Evolutionary conservation across 331 rosid species (phyloP).

Genomic region (Spiraea crenata): DNA sequence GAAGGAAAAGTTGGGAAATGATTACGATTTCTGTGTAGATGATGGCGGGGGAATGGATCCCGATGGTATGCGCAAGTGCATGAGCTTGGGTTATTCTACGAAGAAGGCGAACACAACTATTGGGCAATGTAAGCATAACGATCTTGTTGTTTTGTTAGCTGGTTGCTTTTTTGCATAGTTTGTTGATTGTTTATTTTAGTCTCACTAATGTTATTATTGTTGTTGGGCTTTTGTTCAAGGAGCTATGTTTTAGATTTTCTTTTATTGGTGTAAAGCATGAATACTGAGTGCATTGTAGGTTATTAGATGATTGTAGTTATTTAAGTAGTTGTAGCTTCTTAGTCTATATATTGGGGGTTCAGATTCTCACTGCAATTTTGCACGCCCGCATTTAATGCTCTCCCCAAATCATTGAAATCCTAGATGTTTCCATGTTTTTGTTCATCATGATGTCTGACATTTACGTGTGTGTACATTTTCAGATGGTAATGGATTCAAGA

Average conservation of each 20-base stretch:
- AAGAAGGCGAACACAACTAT: constrained; percentile 89
- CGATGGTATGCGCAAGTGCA: constrained; percentile 70
- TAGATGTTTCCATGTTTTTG: constrained; percentile 12
- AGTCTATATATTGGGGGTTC: neutral
- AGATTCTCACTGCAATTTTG: neutral
- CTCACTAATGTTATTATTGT: neutral
- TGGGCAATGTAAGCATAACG: constrained; percentile 70
- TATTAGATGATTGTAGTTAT: neutral
- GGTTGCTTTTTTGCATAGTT: neutral
- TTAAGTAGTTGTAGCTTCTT: neutral
- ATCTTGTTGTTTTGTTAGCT: constrained; percentile 20
- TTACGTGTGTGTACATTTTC: constrained; percentile 6
- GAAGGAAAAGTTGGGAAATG: neutral
- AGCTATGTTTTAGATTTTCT: neutral
- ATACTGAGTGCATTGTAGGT: neutral
- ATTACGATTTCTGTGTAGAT: constrained; percentile 47
- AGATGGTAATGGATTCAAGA: constrained; percentile 99
- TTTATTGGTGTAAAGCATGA: neutral
- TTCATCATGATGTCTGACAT: constrained; percentile 10
- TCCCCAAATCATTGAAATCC: neutral
- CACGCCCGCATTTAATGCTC: neutral
- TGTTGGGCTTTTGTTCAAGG: neutral
- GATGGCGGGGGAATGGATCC: constrained; percentile 98
- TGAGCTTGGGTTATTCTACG: constrained; percentile 96
- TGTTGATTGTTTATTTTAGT: neutral